phyloP scores from a whole-genome alignment of 495 filamentous ascomycete species.

The Tuber borchii region DNA sequence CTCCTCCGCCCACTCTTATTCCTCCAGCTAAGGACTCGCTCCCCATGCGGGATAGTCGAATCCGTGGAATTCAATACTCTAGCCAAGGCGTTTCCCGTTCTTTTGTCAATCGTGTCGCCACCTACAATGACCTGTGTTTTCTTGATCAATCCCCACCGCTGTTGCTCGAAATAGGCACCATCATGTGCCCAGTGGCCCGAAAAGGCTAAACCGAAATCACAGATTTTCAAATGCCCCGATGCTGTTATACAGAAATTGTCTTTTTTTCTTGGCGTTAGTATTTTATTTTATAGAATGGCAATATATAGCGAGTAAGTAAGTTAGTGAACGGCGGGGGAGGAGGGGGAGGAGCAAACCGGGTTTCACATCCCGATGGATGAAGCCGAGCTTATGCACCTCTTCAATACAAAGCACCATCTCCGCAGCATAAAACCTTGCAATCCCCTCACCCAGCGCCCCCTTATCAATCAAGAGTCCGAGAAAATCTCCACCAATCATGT shows the following conservation, averaged over 20 bases:
- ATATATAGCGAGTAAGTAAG: not conserved
- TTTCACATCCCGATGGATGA: conserved; percentile 93
- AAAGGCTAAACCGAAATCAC: conserved; percentile 90
- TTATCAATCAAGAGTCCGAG: conserved; percentile 76
- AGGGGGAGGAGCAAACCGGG: conserved; percentile 51
- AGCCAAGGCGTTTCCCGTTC: conserved; percentile 44
- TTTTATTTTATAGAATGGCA: not conserved
- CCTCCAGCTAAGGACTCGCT: conserved; percentile 66
- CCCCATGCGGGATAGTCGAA: conserved; percentile 41
- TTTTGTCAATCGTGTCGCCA: conserved; percentile 67
- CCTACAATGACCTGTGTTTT: conserved; percentile 66
- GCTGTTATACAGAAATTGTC: conserved; percentile 91
- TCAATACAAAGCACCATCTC: conserved; percentile 96
- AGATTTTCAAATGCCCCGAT: conserved; percentile 86
- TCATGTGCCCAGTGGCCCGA: conserved; percentile 93
- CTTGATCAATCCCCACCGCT: conserved; percentile 67
- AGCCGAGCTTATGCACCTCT: conserved; percentile 76
- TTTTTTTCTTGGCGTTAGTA: conserved; percentile 9
- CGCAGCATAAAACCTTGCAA: conserved; percentile 77
- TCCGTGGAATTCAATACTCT: conserved; percentile 26
- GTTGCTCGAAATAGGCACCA: conserved; percentile 72
- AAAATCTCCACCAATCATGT: conserved; percentile 94
- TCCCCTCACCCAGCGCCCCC: conserved; percentile 66
- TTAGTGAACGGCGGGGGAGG: no score
- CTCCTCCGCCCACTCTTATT: conserved; percentile 66